These are phyloP conservation scores for Cucumis cinereus DNA, from an alignment of 306 rosid species.

Conservation along the genomic window DNA sequence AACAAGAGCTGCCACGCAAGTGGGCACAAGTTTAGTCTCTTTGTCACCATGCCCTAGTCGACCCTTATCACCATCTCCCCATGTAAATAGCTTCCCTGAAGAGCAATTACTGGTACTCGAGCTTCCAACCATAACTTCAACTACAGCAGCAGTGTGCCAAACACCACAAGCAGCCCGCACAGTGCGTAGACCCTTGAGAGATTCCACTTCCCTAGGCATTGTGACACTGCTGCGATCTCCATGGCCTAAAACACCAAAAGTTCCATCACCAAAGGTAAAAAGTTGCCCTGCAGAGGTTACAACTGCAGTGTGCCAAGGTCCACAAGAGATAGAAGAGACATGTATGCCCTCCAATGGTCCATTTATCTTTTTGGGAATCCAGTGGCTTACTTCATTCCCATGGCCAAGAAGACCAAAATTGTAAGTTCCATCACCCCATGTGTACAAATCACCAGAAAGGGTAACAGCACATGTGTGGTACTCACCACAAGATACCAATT, in stretches of 20 bases:
- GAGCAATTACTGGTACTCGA: constrained; percentile 97
- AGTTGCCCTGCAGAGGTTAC: constrained; percentile 96
- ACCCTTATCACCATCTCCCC: constrained; percentile 99
- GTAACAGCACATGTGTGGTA: constrained; percentile 97
- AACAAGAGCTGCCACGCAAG: constrained; percentile 90
- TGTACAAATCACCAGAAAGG: constrained; percentile 87
- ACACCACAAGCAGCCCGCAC: constrained; percentile 98
- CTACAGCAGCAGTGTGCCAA: constrained; percentile 99
- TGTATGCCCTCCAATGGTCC: constrained; percentile 97
- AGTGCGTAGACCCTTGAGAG: constrained; percentile 94
- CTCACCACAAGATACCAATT: constrained; percentile 98
- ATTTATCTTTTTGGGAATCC: constrained; percentile 92
- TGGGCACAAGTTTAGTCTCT: constrained; percentile 94
- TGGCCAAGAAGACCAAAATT: constrained; percentile 96
- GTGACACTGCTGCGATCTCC: constrained; percentile 77
- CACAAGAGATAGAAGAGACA: constrained; percentile 90
- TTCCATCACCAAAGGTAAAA: constrained; percentile 95
- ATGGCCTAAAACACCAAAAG: constrained; percentile 95
- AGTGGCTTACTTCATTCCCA: constrained; percentile 97
- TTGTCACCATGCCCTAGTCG: constrained; percentile 97
- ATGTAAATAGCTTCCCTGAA: constrained; percentile 91
- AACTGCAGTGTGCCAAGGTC: constrained; percentile 99
- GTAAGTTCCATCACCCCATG: constrained; percentile 96
- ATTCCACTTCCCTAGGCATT: constrained; percentile 91
- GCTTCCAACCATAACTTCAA: constrained; percentile 97